A percentile compares a stretch with the other conserved stretches of the same genome.
Conservation (phyloP, 768 basidiomycete species). For the Porphyrellus cyaneotinctus region DNA sequence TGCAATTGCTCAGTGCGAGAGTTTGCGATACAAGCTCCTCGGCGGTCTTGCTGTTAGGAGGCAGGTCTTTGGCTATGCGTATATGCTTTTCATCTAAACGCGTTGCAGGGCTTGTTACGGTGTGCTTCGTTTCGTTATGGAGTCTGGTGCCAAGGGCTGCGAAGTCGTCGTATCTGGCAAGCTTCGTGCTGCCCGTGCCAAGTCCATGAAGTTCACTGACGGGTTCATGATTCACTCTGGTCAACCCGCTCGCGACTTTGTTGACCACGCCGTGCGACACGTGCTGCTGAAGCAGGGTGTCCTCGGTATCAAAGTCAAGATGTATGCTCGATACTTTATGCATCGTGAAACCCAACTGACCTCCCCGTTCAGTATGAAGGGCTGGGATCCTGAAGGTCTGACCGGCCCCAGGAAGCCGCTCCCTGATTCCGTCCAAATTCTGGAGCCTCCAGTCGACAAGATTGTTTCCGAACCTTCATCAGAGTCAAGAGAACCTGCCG, state of each 20-base stretch:
- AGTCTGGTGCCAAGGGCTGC: conserved; percentile 98
- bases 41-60: conserved; percentile 99
- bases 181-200: conserved; percentile 98
- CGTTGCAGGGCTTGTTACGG: conserved; percentile 86
- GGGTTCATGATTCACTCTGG: conserved; percentile 99
- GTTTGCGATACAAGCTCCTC: conserved; percentile 96
- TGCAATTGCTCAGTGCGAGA: conserved; percentile 98
- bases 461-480: conserved; percentile 84
- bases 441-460: conserved; percentile 90
- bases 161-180: conserved; percentile 99
- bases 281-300: conserved; percentile 98
- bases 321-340: conserved; percentile 47
- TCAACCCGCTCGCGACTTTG: conserved; percentile 95
- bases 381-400: conserved; percentile 87
- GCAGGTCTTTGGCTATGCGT: conserved; percentile 41
- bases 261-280: conserved; percentile 96
- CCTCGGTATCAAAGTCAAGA: conserved; percentile 99
- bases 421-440: conserved; percentile 89
- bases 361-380: conserved; percentile 79
- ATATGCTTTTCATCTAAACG: not conserved
- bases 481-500: conserved; percentile 74
- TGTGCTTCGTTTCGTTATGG: conserved; percentile 99
- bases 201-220: conserved; percentile 99
- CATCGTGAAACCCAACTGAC: conserved; percentile 11
- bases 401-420: conserved; percentile 89